Evolutionary conservation across 371 early-diverging fungal genomes (phyloP).

Genomic region (Rhizomucor miehei): DNA sequence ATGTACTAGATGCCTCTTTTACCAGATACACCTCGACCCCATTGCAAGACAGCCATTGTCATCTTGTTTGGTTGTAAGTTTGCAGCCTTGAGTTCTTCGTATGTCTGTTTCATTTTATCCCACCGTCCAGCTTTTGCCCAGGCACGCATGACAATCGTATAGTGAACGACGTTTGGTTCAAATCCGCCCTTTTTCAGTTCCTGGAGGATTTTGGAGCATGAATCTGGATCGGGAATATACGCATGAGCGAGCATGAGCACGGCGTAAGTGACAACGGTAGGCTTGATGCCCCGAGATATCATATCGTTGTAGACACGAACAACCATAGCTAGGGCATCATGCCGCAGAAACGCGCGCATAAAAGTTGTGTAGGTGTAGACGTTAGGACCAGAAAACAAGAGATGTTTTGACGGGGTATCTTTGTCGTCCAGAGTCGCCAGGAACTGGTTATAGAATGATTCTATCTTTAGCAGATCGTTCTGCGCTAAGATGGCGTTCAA

Average conservation of each 20-base stretch:
- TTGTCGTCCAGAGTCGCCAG: conserved; percentile 6
- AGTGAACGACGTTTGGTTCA: conserved; percentile 31
- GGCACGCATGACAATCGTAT: conserved; percentile 47
- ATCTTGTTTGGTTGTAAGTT: conserved; percentile 34
- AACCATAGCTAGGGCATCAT: conserved; percentile 32
- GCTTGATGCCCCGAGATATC: conserved; percentile 28
- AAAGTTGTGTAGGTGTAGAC: conserved; percentile 43
- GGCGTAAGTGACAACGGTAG: conserved; percentile 37
- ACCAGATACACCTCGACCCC: conserved; percentile 16
- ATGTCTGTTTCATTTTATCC: conserved; percentile 31
- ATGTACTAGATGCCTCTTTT: no score
- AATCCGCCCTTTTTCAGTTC: conserved; percentile 25
- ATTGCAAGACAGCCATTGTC: conserved; percentile 40
- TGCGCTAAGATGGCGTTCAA: conserved; percentile 36
- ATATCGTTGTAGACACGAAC: conserved; percentile 42
- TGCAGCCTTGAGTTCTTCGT: conserved; percentile 35
- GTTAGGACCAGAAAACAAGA: conserved; percentile 23
- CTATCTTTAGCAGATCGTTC: conserved; percentile 19
- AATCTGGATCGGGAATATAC: conserved; percentile 42
- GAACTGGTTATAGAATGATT: conserved; percentile 31
- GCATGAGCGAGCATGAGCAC: conserved; percentile 45
- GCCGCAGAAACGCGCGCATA: conserved; percentile 49
- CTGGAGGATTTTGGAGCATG: conserved; percentile 28
- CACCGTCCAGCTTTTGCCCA: conserved; percentile 43
- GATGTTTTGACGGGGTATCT: not conserved